Evolutionary conservation across 129 eudicot species (phyloP), one percentile per base, ranked within the genome.

Genomic region (Ambrosia trifida): DNA sequence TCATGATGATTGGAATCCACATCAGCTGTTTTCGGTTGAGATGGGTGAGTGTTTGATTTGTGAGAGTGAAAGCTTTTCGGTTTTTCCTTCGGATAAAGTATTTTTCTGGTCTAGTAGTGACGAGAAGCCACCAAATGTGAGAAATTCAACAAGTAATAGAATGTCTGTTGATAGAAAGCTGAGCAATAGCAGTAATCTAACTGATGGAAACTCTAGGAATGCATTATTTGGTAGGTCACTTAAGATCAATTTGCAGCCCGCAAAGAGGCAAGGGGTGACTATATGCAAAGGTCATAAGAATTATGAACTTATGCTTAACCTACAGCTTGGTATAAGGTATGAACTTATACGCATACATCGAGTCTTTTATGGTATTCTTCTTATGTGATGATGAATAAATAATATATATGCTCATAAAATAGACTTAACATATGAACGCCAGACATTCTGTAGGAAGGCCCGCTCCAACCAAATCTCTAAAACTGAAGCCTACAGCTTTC

Each of bases 321-420:
- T 92, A 79, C 98, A 92, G 72, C 98, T 89, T 56, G 98, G 98
- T 71, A 92, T 92, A 77, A 89, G 98, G 98, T 92, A 87, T 31
- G 33, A 17, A 41, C 11, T 24, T 24, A 24, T 24, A 24, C 28
- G 28, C 28, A 24, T 24, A 24, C 28, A 24, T 24, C 28, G 28
- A 24, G n/a, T 56, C 33, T 10, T n/a, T 51, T 11, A 53, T 24
- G 1, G 28, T 24, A 24, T 24, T 24, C 28, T 24, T 24, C 28
- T 24, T 24, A 31, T 19, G 33, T 24, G n/a, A 24, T 70, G 75
- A 12, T 3, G 24, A 13, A 19, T 12, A 13, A 54, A 2, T 0
- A 54, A 46, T 67, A 58, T 30, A 46, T 67, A 58, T 30, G 10
- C 10, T 57, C 38, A 57, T 57, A 9, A 40, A 38, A 41, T 43